Evolutionary conservation across 169 alveolate species (phyloP).

Genomic region (Plasmodium fragile): DNA sequence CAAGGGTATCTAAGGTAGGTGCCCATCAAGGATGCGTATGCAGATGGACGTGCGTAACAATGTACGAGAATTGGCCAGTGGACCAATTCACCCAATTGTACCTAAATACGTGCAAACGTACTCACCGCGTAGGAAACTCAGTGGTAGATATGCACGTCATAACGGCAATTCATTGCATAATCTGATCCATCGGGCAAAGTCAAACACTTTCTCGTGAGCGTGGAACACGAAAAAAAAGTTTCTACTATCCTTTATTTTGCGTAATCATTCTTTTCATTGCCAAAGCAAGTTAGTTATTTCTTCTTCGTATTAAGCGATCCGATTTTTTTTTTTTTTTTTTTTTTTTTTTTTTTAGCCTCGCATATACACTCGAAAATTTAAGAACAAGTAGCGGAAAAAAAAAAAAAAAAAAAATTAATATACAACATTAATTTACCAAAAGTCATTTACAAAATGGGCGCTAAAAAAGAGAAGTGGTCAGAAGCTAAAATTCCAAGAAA

Average conservation of each 20-base stretch:
- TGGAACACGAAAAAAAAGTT: background rate
- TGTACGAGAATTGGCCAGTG: background rate
- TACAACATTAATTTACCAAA: background rate
- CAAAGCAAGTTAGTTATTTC: background rate
- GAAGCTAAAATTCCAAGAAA: background rate
- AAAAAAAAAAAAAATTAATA: background rate
- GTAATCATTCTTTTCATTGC: background rate
- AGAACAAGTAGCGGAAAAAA: background rate
- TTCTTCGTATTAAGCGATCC: background rate
- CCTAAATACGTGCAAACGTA: background rate
- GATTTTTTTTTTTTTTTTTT: background rate
- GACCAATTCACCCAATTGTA: background rate
- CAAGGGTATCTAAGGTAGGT: background rate
- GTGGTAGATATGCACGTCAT: background rate
- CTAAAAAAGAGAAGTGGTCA: background rate
- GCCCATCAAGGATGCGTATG: background rate
- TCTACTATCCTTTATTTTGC: background rate
- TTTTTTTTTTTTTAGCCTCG: background rate
- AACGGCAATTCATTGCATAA: background rate
- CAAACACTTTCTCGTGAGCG: background rate
- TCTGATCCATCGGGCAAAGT: background rate
- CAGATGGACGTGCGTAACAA: background rate
- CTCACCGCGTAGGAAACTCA: background rate
- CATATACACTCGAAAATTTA: background rate
- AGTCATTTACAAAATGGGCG: background rate